Evolutionary conservation across 305 asterid genomes (phyloP), one percentile per base, ranked within the genome.

Genomic region (Striga hermonthica): DNA sequence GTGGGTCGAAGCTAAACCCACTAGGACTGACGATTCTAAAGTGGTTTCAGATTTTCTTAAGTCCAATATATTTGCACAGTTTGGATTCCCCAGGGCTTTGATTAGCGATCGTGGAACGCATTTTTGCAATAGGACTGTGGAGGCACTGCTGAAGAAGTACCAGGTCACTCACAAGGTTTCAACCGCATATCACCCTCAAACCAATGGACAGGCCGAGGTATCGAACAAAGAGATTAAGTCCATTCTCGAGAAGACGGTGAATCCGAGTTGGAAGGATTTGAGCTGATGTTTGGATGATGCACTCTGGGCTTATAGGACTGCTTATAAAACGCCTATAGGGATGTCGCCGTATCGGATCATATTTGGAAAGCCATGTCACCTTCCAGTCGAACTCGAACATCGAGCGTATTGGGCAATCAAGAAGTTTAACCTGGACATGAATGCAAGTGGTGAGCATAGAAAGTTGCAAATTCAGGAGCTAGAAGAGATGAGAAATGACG

Each of bases 61-160:
- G 2, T 1, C 40, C n/a, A 6, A 67, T 3, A 57, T 57, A 6
- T 67, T 67, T 7, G 4, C 37, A 3, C 28, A 36, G 57, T 67
- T 56, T 14, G 37, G 65, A 10, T 1, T 12, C 1, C 64, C 64
- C 3, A 55, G 9, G 9, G 63, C 56, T 2, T 11, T 66, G 7
- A 66, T 67, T 8, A 67, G 58, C 7, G 65, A 67, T 35, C 9
- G 45, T 4, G 65, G 57, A 1, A 40, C 72, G 0, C 57, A 58
- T 11, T 67, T 67, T 7, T 31, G 44, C 36, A 67, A 43, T n/a
- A 56, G 7, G 5, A 5, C 10, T 1, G n/a, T 67, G 8, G 15
- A 28, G 13, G 40, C 39, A 4, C n/a, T 55, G 5, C 1, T 66
- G 0, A 45, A 35, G 14, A 57, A 28, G 9, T 67, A 57, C 8